Evolutionary conservation across 306 rosid genomes (phyloP).

Genomic region (Carpinus viminea): DNA sequence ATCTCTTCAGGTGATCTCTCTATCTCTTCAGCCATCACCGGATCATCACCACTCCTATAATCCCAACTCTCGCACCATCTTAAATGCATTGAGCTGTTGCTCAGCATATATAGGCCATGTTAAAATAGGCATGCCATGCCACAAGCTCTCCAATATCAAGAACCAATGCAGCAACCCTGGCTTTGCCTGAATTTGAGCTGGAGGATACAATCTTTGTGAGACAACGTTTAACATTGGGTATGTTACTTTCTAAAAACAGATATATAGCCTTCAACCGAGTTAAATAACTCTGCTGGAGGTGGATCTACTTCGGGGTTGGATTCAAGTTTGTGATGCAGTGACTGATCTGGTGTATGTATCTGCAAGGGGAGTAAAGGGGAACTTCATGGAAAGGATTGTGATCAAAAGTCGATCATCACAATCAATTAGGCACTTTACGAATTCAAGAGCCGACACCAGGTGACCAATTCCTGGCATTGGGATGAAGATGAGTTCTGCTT

Average conservation of each 20-base stretch:
- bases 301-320: constrained; percentile 39
- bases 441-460: no score
- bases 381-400: constrained; percentile 44
- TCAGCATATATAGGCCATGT: constrained; percentile 79
- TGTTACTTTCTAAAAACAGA: constrained; percentile 21
- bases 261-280: constrained; percentile 27
- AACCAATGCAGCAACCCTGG: constrained; percentile 36
- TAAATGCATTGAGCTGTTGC: constrained; percentile 63
- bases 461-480: no score
- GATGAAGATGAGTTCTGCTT: background rate
- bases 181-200: background rate
- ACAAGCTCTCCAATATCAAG: constrained; percentile 65
- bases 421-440: no score
- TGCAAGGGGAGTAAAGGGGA: constrained; percentile 20
- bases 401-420: constrained; percentile 33
- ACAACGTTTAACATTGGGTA: constrained; percentile 27
- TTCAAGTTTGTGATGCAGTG: constrained; percentile 35
- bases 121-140: constrained; percentile 65
- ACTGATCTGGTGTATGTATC: constrained; percentile 43
- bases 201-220: constrained; percentile 29
- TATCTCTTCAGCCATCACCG: constrained; percentile 52
- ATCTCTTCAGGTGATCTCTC: constrained; percentile 52
- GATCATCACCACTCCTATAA: constrained; percentile 35
- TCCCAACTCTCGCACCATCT: constrained; percentile 48
- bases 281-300: constrained; percentile 32